Percentiles rank a stretch among this genome's conserved stretches.
These are phyloP conservation scores for Colletotrichum godetiae DNA, from an alignment of 2,329 filamentous ascomycete species.

Conservation along the genomic window DNA sequence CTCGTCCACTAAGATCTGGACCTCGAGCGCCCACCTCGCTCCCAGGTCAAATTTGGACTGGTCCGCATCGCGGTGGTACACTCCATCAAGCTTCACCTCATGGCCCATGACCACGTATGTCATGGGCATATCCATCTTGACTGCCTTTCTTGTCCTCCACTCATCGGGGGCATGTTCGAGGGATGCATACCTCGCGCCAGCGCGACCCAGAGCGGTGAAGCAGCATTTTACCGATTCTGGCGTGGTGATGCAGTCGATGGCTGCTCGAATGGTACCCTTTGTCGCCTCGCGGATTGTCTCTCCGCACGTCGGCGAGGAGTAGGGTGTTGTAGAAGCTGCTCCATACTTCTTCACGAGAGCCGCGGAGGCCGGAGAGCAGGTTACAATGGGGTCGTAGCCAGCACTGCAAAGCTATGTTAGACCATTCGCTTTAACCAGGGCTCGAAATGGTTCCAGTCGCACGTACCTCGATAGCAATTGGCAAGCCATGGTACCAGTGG, in stretches of 20 bases:
- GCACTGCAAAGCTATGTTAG: not conserved
- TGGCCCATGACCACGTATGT: slow-evolving; percentile 35
- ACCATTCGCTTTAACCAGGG: too few species aligned
- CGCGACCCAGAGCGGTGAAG: slow-evolving; percentile 41
- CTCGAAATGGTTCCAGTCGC: not conserved
- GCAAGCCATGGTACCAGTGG: slow-evolving; percentile 43
- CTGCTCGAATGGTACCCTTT: not conserved
- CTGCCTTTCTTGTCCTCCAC: slow-evolving; percentile 40
- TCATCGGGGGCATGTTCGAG: slow-evolving; percentile 39
- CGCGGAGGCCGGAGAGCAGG: not conserved
- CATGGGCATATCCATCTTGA: slow-evolving; percentile 40
- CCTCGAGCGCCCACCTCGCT: slow-evolving; percentile 25
- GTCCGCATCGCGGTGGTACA: not conserved
- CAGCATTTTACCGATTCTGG: slow-evolving; percentile 35
- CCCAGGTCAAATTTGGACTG: slow-evolving; percentile 11
- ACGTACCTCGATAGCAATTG: slow-evolving; percentile 43
- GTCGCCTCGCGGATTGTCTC: not conserved
- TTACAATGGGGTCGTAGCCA: slow-evolving; percentile 4
- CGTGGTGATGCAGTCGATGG: slow-evolving; percentile 6
- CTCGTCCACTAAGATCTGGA: slow-evolving; percentile 27
- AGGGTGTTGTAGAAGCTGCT: not conserved
- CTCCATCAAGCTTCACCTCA: not conserved
- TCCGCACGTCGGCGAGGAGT: not conserved
- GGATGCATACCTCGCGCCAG: slow-evolving; percentile 46
- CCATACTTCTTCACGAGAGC: slow-evolving; percentile 10